Conservation (phyloP, 2,329 filamentous ascomycete species). For the Colletotrichum nymphaeae region DNA sequence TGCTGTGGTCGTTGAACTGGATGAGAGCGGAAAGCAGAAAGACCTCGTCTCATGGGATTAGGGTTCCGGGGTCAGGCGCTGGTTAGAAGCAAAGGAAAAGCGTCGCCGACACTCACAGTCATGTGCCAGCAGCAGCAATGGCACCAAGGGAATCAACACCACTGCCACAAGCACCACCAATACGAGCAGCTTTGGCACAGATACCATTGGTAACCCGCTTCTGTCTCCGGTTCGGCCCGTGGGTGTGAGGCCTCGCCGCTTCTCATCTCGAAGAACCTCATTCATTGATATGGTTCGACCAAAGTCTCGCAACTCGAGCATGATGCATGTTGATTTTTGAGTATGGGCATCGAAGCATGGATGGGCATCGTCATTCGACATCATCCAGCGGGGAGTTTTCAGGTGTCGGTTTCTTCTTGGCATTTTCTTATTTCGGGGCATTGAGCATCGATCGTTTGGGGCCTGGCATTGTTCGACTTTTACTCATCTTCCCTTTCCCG, state of each 20-base stretch:
- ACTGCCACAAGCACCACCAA: background rate
- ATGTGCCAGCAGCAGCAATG: background rate
- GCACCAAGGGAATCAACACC: background rate
- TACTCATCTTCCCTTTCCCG: background rate
- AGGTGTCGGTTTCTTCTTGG: background rate
- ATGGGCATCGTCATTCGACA: background rate
- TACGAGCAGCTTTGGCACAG: background rate
- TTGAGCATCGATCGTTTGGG: background rate
- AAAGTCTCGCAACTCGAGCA: constrained; percentile 20
- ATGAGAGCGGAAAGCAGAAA: constrained; percentile 62
- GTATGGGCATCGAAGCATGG: background rate
- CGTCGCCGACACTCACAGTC: constrained; percentile 21
- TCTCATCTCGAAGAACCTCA: constrained; percentile 30
- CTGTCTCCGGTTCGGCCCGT: constrained; percentile 20
- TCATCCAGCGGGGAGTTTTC: constrained; percentile 6
- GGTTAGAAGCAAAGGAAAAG: constrained; percentile 34
- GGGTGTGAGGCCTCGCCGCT: constrained; percentile 21
- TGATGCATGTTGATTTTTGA: constrained; percentile 33
- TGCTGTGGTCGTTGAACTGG: constrained; percentile 64
- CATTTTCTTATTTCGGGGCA: background rate
- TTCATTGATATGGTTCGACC: constrained; percentile 25
- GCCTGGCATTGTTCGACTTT: background rate
- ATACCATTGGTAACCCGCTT: background rate
- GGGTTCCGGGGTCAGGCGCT: constrained; percentile 34
- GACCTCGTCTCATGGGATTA: constrained; percentile 62